Percentiles rank a stretch among this genome's conserved stretches.
These are phyloP conservation scores for Sugiyamaella neomexicana DNA, from an alignment of 1,139 yeast genomes.

Conservation along the genomic window DNA sequence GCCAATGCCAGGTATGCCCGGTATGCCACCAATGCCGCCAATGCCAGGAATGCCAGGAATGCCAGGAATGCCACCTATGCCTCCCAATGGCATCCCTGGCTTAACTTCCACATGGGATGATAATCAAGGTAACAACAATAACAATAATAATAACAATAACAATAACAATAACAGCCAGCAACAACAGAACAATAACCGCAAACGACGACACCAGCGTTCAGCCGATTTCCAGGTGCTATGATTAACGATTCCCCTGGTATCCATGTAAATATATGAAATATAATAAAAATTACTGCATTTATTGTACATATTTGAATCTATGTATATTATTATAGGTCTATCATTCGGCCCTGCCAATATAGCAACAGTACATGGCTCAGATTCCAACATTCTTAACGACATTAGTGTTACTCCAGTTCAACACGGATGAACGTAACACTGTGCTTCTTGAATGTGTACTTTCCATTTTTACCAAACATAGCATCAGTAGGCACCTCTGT, in stretches of 20 bases:
- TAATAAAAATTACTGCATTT: neutral
- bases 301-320: neutral
- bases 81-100: slow-evolving; percentile 11
- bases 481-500: neutral
- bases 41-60: slow-evolving; percentile 28
- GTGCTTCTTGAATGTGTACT: slow-evolving; percentile 17
- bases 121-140: neutral
- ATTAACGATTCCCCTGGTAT: neutral
- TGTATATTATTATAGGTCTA: neutral
- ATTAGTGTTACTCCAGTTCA: slow-evolving; percentile 23
- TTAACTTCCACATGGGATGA: neutral
- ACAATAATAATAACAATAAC: neutral
- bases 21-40: slow-evolving; percentile 3
- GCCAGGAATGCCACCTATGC: slow-evolving; percentile 29
- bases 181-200: slow-evolving; percentile 7
- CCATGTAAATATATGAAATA: neutral
- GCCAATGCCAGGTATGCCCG: slow-evolving; percentile 5
- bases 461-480: neutral
- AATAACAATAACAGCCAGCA: slow-evolving; percentile 1
- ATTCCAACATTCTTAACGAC: no score
- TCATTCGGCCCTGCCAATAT: neutral
- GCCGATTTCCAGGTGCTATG: slow-evolving; percentile 9
- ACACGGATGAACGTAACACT: slow-evolving; percentile 26
- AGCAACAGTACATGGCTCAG: neutral
- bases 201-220: slow-evolving; percentile 8